Base-by-base conservation (phyloP, 2,329 filamentous ascomycete species). In the Nigrograna mackinnonii region DNA sequence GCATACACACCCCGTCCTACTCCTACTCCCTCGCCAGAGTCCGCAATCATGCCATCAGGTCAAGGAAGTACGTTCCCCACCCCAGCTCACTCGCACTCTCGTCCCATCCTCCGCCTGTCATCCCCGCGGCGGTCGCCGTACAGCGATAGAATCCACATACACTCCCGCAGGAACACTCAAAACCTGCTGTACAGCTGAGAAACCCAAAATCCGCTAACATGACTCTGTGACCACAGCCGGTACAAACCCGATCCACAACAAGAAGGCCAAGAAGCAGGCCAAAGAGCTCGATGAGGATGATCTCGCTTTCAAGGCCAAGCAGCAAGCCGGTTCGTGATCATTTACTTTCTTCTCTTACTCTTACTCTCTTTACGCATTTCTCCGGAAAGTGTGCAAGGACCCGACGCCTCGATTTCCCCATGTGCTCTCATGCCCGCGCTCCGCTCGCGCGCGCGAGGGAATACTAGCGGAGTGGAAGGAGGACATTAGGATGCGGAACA, bases 281-380 rank as follows among this genome's bases (percentile, higher is more conserved):
- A 87, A 86, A 72, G 91, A 96, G 2, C 71, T 91, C 44, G 91
- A 96, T 67, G 91, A 96, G 0, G 90, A 95, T 33, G 91, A 96
- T 54, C 72, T 85, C 67, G 90, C 89, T 5, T 91, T 80, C 79
- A 85, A 84, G 64, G 83, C 87, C 70, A 95, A 91, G 84, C 86
- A 91, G 77, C 83, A 78, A 60, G 89, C 88, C 45, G 89, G 91
- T 95, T 78, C 57, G 85, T 72, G n/a, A n/a, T n/a, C n/a, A n/a
- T n/a, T n/a, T n/a, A n/a, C n/a, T n/a, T n/a, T n/a, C n/a, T n/a
- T n/a, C n/a, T n/a, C n/a, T n/a, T n/a, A n/a, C n/a, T n/a, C n/a
- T n/a, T n/a, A n/a, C n/a, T n/a, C n/a, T n/a, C n/a, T n/a, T n/a
- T n/a, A n/a, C n/a, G n/a, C n/a, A n/a, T n/a, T n/a, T n/a, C n/a